Evolutionary conservation across 805 yeast genomes (phyloP).

Genomic region (Lipomyces japonicus): DNA sequence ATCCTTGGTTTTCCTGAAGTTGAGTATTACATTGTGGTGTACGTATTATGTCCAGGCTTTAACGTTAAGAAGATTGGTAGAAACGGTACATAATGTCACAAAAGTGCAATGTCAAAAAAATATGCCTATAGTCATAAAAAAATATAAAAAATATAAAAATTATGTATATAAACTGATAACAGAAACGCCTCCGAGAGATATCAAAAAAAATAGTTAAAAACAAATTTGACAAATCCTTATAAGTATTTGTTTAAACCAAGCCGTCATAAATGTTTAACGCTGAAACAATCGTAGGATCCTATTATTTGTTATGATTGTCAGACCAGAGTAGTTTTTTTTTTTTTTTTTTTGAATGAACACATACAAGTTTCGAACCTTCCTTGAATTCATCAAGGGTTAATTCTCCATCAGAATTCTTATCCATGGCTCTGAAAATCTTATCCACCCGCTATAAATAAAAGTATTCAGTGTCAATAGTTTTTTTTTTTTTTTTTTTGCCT

Average conservation of each 20-base stretch:
- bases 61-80: neutral
- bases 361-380: constrained; percentile 64
- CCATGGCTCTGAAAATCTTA: constrained; percentile 72
- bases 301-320: neutral
- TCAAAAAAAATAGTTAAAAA: neutral
- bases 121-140: neutral
- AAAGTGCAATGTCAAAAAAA: neutral
- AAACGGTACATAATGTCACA: neutral
- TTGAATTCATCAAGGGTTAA: constrained; percentile 82
- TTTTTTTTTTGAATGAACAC: too few species aligned
- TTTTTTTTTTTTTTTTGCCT: too few species aligned
- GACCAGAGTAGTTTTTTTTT: neutral
- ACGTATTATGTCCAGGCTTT: neutral
- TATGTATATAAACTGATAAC: neutral
- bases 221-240: too few species aligned
- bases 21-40: neutral
- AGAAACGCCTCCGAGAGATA: too few species aligned
- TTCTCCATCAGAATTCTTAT: constrained; percentile 63
- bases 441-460: constrained; percentile 49
- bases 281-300: constrained; percentile 30
- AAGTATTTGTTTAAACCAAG: constrained; percentile 7
- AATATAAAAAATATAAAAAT: too few species aligned
- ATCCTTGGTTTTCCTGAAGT: neutral
- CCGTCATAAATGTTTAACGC: constrained; percentile 30
- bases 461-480: too few species aligned